Evolutionary conservation across 2,329 filamentous ascomycete genomes (phyloP).

Genomic region (Talaromyces islandicus): DNA sequence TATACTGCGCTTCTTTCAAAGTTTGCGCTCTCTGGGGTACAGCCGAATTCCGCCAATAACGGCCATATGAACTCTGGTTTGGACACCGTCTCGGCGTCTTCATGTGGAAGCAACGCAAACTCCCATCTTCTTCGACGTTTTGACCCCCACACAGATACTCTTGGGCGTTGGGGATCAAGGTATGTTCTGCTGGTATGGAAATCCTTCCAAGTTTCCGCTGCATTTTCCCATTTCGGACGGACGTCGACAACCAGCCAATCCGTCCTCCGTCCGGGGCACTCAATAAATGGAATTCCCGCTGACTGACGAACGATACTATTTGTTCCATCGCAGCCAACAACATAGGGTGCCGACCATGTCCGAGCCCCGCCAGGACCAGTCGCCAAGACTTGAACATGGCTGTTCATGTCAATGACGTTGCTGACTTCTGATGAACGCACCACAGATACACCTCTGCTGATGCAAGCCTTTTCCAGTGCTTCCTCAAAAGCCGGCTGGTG

Average conservation of each 20-base stretch:
- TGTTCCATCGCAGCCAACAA: neutral
- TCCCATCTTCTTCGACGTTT: constrained; percentile 1
- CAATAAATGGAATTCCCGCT: neutral
- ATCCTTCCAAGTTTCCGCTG: neutral
- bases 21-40: neutral
- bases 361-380: neutral
- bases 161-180: neutral
- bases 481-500: neutral
- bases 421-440: neutral
- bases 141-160: neutral
- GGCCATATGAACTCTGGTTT: neutral
- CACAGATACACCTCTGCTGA: neutral
- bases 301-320: neutral
- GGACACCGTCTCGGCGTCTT: neutral
- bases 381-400: neutral
- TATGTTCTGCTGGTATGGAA: neutral
- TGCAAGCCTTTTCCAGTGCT: neutral
- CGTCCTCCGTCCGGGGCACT: neutral
- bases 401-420: neutral
- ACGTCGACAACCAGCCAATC: neutral
- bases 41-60: neutral
- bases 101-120: neutral
- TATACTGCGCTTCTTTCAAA: neutral
- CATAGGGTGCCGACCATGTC: neutral
- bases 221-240: neutral